phyloP scores from a whole-genome alignment of 441 rosid species.

The Iberis amara region DNA sequence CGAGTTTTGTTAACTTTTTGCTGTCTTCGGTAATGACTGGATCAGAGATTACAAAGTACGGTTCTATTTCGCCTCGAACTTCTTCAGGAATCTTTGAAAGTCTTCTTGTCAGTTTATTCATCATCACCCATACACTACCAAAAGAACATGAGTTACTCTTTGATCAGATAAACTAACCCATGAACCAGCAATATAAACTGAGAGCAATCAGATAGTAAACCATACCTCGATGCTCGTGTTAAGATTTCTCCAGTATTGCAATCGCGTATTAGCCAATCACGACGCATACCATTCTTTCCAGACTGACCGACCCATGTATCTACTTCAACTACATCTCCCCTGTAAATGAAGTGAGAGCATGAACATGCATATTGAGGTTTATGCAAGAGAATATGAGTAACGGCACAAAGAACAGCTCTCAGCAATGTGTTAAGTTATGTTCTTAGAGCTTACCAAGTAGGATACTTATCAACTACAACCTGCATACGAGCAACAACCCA shows the following conservation, averaged over 20 bases:
- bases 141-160: slow-evolving; percentile 12
- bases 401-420: no score
- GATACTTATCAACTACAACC: slow-evolving; percentile 84
- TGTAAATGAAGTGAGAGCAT: no score
- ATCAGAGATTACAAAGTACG: slow-evolving; percentile 55
- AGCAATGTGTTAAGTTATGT: no score
- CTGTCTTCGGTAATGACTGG: slow-evolving; percentile 76
- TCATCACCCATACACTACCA: slow-evolving; percentile 96
- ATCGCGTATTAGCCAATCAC: slow-evolving; percentile 90
- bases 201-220: slow-evolving; percentile 3
- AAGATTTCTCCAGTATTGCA: slow-evolving; percentile 67
- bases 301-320: slow-evolving; percentile 92
- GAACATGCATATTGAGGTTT: slow-evolving; percentile 1
- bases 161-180: slow-evolving; percentile 9
- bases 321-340: slow-evolving; percentile 92
- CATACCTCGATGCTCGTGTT: slow-evolving; percentile 88
- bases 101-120: slow-evolving; percentile 94
- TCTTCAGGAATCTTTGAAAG: slow-evolving; percentile 90
- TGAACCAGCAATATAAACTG: slow-evolving; percentile 9
- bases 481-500: slow-evolving; percentile 98
- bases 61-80: slow-evolving; percentile 82
- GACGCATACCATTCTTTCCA: slow-evolving; percentile 96
- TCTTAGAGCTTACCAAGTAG: slow-evolving; percentile 69
- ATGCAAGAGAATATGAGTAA: slow-evolving; percentile 8
- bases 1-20: slow-evolving; percentile 82